phyloP scores from a whole-genome alignment of 306 rosid species.

The Ochetophila trinervis region DNA sequence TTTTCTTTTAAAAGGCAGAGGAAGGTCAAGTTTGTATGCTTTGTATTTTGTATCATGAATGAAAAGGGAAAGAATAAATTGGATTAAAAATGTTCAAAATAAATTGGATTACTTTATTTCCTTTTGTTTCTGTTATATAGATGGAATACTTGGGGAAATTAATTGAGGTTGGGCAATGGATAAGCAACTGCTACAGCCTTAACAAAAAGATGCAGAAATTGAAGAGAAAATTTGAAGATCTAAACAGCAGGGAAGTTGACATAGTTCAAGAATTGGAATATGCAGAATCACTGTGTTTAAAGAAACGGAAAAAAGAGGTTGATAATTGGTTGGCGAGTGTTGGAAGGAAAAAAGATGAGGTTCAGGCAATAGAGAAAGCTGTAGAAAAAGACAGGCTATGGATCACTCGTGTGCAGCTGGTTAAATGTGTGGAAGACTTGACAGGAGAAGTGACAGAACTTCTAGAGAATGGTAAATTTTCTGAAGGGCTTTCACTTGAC shows the following conservation, averaged over 20 bases:
- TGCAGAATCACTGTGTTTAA: slow-evolving; percentile 21
- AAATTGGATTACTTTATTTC: background rate
- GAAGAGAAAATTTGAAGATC: slow-evolving; percentile 27
- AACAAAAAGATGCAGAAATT: slow-evolving; percentile 18
- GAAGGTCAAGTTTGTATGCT: no score
- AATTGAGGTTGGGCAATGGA: slow-evolving; percentile 1
- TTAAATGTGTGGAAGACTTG: slow-evolving; percentile 14
- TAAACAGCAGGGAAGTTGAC: slow-evolving; percentile 28
- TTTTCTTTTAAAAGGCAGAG: no score
- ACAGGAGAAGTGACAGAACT: slow-evolving; percentile 25
- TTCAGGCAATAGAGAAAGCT: slow-evolving; percentile 6
- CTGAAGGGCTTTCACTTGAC: slow-evolving; percentile 20
- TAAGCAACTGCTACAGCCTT: slow-evolving; percentile 6
- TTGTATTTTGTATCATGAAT: background rate
- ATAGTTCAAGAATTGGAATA: slow-evolving; percentile 26
- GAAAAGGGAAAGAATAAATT: background rate
- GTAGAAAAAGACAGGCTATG: slow-evolving; percentile 13
- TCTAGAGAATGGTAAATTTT: slow-evolving; percentile 26
- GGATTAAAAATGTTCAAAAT: background rate
- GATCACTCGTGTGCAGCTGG: slow-evolving; percentile 3
- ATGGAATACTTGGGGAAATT: slow-evolving; percentile 9
- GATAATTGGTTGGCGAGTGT: slow-evolving; percentile 27
- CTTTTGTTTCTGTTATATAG: background rate
- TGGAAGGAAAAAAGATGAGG: slow-evolving; percentile 24
- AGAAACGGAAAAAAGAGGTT: slow-evolving; percentile 24